A percentile compares a stretch with the other conserved stretches of the same genome.
Conservation (phyloP, 1,139 yeast species). For the Pichia sp. region DNA sequence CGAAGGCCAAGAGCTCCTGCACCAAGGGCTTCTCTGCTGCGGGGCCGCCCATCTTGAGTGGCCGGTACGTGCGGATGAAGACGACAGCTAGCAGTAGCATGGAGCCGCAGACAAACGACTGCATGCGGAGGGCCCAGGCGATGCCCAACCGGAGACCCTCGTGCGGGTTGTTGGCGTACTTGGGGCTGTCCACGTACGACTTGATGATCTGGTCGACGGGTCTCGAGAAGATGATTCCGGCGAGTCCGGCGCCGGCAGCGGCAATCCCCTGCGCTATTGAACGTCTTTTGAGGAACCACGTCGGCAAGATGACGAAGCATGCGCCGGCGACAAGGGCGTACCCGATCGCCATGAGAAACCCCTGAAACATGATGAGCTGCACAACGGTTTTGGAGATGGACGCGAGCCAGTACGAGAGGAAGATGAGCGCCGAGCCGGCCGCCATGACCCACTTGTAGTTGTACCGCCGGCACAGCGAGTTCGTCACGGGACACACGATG, state of each 20-base stretch:
- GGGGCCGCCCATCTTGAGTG: constrained; percentile 25
- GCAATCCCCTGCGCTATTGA: constrained; percentile 55
- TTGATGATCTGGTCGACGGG: constrained; percentile 40
- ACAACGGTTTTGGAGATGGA: constrained; percentile 55
- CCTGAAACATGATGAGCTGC: constrained; percentile 69
- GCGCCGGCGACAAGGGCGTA: constrained; percentile 60
- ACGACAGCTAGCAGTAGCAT: constrained; percentile 36
- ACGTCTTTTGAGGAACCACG: constrained; percentile 57
- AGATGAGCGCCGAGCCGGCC: constrained; percentile 49
- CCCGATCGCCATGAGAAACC: constrained; percentile 59
- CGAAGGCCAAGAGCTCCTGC: constrained; percentile 19
- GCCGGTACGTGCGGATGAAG: constrained; percentile 45
- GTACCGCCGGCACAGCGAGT: constrained; percentile 33
- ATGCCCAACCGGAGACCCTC: constrained; percentile 49
- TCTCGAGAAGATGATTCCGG: constrained; percentile 43
- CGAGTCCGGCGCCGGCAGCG: constrained; percentile 57
- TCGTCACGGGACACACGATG: constrained; percentile 50
- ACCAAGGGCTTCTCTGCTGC: constrained; percentile 24
- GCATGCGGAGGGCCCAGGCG: constrained; percentile 63
- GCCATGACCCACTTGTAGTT: constrained; percentile 38
- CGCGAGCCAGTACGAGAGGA: constrained; percentile 58
- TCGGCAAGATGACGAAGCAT: constrained; percentile 49
- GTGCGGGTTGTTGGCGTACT: constrained; percentile 12
- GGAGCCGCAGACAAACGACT: constrained; percentile 42
- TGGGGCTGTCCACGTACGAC: constrained; percentile 10